Base-by-base conservation (phyloP, 805 yeast genomes). In the Tanozyma kutaoensis region DNA sequence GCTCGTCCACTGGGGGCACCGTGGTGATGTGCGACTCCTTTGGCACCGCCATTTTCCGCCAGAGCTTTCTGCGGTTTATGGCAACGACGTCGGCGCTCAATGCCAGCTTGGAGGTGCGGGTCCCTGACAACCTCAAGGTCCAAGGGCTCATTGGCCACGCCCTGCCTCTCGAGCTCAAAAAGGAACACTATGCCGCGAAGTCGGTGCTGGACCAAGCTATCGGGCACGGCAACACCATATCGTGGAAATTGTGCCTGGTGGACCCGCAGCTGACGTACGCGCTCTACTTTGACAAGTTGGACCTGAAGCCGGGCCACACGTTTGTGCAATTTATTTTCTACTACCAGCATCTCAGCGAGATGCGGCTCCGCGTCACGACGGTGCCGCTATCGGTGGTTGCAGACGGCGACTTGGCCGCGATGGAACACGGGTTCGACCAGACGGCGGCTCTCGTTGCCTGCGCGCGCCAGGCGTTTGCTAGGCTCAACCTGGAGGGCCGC, bases 81-180 rank as follows among this genome's bases (percentile, higher is more conserved):
- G 47, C n/a, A n/a, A n/a, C n/a, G 29, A 18, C 29, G 45, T 68
- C 17, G 60, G 82, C 74, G 0, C 50, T 69, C 35, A 73, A 72
- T 47, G 72, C 71, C 2, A 65, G 76, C 3, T 50, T 75, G 24
- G 81, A 75, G 43, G 58, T 72, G 13, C 69, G 68, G 35, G 51
- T 63, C 4, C 50, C 72, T 0, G 40, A 48, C 5, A 72, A 71
- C 34, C 46, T 73, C 23, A 66, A 66, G 37, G 46, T 74, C 9
- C 62, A 62, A 27, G 82, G 81, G 0, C 46, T 76, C 28, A 61
- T 75, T 25, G 84, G 84, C 3, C 75, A 73, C 46, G 78, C 71
- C 1, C 53, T 65, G 2, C 63, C 74, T 1, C 44, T 75, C 25
- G 8, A 24, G 35, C 8, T 45, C 45, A 14, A 46, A 47, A 28